phyloP scores from a whole-genome alignment of 2,329 filamentous ascomycete genomes.

The Cladophialophora carrionii region DNA sequence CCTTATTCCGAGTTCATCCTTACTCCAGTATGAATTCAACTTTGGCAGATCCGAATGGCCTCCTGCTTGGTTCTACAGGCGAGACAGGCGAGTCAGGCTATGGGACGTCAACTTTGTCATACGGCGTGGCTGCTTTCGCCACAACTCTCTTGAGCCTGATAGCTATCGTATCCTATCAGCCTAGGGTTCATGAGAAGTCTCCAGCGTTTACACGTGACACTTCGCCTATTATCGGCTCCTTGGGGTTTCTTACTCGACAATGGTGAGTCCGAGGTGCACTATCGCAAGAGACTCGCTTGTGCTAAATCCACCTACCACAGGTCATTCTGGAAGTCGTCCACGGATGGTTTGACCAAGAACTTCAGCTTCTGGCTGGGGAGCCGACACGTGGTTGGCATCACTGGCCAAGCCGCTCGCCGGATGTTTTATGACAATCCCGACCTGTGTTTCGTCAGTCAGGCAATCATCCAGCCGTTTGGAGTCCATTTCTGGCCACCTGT shows the following conservation, averaged over 20 bases:
- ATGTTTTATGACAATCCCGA: slow-evolving; percentile 1
- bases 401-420: not conserved
- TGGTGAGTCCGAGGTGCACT: not conserved
- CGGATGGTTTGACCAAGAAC: slow-evolving; percentile 1
- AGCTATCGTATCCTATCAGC: not conserved
- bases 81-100: not conserved
- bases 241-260: not conserved
- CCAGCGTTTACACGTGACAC: not conserved
- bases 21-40: not conserved
- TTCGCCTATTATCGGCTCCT: not conserved
- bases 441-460: slow-evolving; percentile 1
- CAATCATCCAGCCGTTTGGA: not conserved
- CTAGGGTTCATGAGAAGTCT: not conserved
- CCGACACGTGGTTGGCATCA: not conserved
- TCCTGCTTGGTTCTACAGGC: not conserved
- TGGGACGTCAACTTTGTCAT: not conserved
- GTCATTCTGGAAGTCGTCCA: not conserved
- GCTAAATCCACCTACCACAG: not conserved
- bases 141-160: not conserved
- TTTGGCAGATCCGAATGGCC: not conserved
- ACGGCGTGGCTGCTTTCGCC: not conserved
- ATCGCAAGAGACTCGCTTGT: not conserved
- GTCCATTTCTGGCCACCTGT: not conserved
- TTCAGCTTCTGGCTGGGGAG: not conserved
- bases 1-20: no score